These are phyloP conservation scores for Gracilaria caudata DNA, from an alignment of 23 red algal genomes.

Conservation along the genomic window DNA sequence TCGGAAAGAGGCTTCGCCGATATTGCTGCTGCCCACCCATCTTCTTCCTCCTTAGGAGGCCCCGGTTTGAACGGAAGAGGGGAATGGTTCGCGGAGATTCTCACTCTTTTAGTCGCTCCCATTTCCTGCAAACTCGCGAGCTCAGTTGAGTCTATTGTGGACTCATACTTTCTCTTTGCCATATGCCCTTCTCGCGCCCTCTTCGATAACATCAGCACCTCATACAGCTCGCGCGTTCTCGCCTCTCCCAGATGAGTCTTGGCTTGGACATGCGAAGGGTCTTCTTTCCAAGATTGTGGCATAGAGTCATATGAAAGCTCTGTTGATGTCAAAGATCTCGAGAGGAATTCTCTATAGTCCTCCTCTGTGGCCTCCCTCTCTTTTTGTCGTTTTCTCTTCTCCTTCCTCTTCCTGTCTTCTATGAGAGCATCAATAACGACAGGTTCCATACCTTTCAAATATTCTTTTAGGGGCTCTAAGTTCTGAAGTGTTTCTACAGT, in stretches of 20 bases:
- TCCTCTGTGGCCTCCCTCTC: conserved; percentile 30
- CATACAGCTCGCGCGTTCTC: conserved; percentile 3
- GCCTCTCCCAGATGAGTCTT: conserved; percentile 24
- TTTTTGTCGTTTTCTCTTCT: conserved; percentile 56
- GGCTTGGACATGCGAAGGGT: background rate
- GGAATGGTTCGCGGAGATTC: conserved; percentile 24
- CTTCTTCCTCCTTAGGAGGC: conserved; percentile 49
- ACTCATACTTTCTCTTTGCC: conserved; percentile 36
- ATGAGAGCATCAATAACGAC: conserved; percentile 57
- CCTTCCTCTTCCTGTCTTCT: conserved; percentile 42
- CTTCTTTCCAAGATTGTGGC: conserved; percentile 33
- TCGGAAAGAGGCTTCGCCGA: conserved; percentile 50
- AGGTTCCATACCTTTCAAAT: conserved; percentile 25
- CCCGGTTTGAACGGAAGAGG: conserved; percentile 13
- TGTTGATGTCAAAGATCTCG: conserved; percentile 5
- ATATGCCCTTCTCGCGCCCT: conserved; percentile 25
- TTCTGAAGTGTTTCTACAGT: conserved; percentile 54
- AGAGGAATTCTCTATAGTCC: conserved; percentile 48
- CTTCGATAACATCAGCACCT: background rate
- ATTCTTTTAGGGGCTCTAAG: conserved; percentile 14
- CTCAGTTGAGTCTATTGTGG: conserved; percentile 18
- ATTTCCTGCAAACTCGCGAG: conserved; percentile 7
- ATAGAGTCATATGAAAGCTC: conserved; percentile 8
- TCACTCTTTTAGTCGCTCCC: conserved; percentile 23
- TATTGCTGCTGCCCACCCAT: conserved; percentile 61